phyloP scores from a whole-genome alignment of 805 yeast genomes.

The Zygosaccharomyces bisporus region DNA sequence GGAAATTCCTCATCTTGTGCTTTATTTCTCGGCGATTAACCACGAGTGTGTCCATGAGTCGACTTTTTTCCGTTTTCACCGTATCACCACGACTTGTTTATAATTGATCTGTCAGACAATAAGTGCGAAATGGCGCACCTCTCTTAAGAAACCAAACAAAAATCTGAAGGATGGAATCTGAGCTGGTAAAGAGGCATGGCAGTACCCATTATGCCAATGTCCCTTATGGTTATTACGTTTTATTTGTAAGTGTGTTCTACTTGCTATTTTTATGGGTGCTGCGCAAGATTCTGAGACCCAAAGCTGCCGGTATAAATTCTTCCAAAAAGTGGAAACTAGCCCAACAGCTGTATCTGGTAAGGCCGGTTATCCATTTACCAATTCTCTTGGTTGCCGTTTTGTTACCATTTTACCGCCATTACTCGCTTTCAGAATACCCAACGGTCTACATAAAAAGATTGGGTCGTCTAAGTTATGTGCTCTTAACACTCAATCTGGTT shows the following conservation, averaged over 20 bases:
- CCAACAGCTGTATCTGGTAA: slow-evolving; percentile 36
- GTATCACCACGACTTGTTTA: not conserved
- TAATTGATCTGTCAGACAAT: not conserved
- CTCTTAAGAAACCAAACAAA: not conserved
- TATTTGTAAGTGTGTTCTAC: slow-evolving; percentile 43
- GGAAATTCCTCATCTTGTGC: not conserved
- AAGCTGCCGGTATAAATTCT: slow-evolving; percentile 42
- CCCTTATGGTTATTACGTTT: slow-evolving; percentile 54
- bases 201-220: slow-evolving; percentile 53
- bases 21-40: no score
- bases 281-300: slow-evolving; percentile 35
- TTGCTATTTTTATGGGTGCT: slow-evolving; percentile 36
- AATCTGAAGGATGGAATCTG: slow-evolving; percentile 3
- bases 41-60: not conserved
- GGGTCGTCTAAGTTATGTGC: slow-evolving; percentile 58
- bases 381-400: slow-evolving; percentile 34
- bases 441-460: slow-evolving; percentile 45
- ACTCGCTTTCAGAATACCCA: slow-evolving; percentile 29
- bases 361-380: slow-evolving; percentile 37
- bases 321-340: slow-evolving; percentile 35
- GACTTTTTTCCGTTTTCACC: not conserved
- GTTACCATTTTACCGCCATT: slow-evolving; percentile 35
- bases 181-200: slow-evolving; percentile 43
- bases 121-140: slow-evolving; percentile 1
- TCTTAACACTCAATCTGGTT: slow-evolving; percentile 55